phyloP scores from a whole-genome alignment of 345 rosid species.

The Acer yangbiense region DNA sequence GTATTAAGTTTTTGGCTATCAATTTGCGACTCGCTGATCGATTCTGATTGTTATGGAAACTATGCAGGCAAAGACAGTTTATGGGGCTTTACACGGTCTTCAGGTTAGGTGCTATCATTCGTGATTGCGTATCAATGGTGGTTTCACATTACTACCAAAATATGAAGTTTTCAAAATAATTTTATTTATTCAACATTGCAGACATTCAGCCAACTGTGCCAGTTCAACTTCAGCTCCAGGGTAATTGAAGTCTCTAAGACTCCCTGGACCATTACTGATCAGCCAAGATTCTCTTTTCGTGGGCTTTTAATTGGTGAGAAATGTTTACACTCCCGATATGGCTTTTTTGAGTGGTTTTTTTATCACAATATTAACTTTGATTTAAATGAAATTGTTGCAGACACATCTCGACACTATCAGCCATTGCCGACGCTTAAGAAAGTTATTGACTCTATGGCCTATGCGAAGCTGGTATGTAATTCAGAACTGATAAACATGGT shows the following conservation, averaged over 20 bases:
- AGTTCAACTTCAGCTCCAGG: slow-evolving; percentile 47
- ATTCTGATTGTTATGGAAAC: slow-evolving; percentile 14
- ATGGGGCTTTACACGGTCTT: slow-evolving; percentile 78
- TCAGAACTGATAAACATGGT: neutral
- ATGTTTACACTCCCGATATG: neutral
- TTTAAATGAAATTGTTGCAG: slow-evolving; percentile 36
- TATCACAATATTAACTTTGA: neutral
- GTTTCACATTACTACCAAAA: neutral
- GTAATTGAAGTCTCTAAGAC: slow-evolving; percentile 48
- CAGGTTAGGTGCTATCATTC: slow-evolving; percentile 45
- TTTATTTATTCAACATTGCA: slow-evolving; percentile 32
- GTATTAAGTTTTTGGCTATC: neutral
- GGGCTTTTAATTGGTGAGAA: slow-evolving; percentile 71
- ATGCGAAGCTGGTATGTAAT: slow-evolving; percentile 63
- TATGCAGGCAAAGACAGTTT: slow-evolving; percentile 63
- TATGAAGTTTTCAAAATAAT: slow-evolving; percentile 12
- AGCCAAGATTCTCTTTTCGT: slow-evolving; percentile 69
- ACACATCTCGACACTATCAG: slow-evolving; percentile 77
- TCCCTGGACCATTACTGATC: slow-evolving; percentile 66
- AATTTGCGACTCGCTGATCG: slow-evolving; percentile 6
- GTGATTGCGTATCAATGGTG: slow-evolving; percentile 2
- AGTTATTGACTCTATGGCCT: slow-evolving; percentile 75
- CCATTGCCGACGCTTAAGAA: slow-evolving; percentile 58
- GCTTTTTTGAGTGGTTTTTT: slow-evolving; percentile 1
- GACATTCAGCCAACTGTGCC: slow-evolving; percentile 80